Conservation (phyloP, 1,139 yeast genomes). For the Yamadazyma jaroonii region DNA sequence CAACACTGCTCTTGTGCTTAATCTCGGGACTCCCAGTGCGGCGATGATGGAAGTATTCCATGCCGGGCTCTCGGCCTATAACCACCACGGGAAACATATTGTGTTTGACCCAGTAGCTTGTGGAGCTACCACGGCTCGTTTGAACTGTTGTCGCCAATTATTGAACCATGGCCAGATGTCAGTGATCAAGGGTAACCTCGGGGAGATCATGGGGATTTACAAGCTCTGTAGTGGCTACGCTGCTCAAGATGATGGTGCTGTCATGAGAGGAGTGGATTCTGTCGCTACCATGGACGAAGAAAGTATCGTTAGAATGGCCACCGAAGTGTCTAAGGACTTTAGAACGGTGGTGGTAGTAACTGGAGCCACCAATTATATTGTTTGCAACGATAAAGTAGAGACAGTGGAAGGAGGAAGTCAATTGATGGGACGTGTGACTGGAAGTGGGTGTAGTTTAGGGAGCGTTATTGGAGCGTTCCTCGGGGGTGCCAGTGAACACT, state of each 20-base stretch:
- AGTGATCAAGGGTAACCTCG: constrained; percentile 83
- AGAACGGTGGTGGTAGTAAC: constrained; percentile 73
- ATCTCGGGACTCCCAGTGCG: constrained; percentile 71
- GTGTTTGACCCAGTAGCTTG: constrained; percentile 92
- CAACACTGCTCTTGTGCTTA: constrained; percentile 62
- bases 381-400: constrained; percentile 13
- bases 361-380: constrained; percentile 32
- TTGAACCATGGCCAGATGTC: constrained; percentile 59
- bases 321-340: constrained; percentile 51
- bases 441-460: constrained; percentile 85
- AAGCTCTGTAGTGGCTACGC: constrained; percentile 27
- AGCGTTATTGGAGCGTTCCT: constrained; percentile 64
- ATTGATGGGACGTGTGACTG: constrained; percentile 76
- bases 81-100: constrained; percentile 55
- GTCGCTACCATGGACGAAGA: constrained; percentile 30
- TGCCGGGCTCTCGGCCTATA: constrained; percentile 59
- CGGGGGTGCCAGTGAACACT: constrained; percentile 40
- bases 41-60: constrained; percentile 42
- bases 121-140: constrained; percentile 71
- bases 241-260: constrained; percentile 29
- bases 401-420: constrained; percentile 58
- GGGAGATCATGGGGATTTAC: constrained; percentile 62
- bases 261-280: constrained; percentile 80
- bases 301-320: constrained; percentile 38
- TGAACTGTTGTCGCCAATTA: constrained; percentile 43